These are phyloP conservation scores for Fusarium sp. DNA, from an alignment of 2,329 filamentous ascomycete genomes.

Conservation along the genomic window DNA sequence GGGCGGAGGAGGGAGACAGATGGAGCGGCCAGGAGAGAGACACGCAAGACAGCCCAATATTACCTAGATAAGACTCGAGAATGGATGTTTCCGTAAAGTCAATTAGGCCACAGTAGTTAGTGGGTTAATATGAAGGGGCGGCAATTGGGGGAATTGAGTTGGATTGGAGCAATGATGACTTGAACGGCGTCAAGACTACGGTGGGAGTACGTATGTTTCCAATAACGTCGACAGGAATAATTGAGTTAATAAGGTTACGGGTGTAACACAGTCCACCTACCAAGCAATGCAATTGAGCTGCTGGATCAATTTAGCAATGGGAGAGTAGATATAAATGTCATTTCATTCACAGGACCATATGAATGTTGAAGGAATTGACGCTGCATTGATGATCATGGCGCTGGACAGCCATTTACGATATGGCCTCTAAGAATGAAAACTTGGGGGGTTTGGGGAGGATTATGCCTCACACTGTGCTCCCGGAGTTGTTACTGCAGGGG, in stretches of 20 bases:
- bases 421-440: neutral
- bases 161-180: neutral
- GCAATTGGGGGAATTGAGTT: constrained; percentile 28
- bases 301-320: neutral
- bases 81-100: constrained; percentile 8
- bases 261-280: constrained; percentile 6
- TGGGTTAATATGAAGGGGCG: constrained; percentile 1
- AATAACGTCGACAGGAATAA: neutral
- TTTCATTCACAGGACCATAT: neutral
- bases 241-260: constrained; percentile 32
- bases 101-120: neutral
- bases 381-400: neutral
- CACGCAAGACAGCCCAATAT: constrained; percentile 7
- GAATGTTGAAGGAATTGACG: neutral
- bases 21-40: constrained; percentile 9
- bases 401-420: neutral
- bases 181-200: neutral
- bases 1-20: constrained; percentile 4
- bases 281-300: neutral
- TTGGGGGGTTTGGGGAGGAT: constrained; percentile 9
- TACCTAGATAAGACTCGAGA: constrained; percentile 3
- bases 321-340: neutral
- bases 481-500: constrained; percentile 32
- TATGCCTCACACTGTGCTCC: constrained; percentile 29
- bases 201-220: neutral